These are phyloP conservation scores for Solanum acaule DNA, from an alignment of 257 asterid genomes.

Conservation along the genomic window DNA sequence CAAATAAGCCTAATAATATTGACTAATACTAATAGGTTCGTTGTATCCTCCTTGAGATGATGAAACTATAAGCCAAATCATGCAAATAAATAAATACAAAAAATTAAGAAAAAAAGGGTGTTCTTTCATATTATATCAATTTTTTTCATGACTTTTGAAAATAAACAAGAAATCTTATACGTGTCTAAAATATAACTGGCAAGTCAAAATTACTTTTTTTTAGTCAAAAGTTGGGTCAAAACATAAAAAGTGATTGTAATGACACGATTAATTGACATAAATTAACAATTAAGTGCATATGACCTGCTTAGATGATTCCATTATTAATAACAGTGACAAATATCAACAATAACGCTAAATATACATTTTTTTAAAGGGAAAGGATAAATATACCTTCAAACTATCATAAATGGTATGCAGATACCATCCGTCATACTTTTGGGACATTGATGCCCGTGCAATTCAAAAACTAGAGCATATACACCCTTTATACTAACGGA, in stretches of 20 bases:
- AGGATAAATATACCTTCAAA: fast-evolving
- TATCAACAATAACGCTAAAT: not conserved
- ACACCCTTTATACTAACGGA: no score
- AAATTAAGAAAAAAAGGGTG: not conserved
- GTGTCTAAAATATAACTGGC: not conserved
- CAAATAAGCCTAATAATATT: not conserved
- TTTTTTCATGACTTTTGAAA: not conserved
- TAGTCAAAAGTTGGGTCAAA: no score
- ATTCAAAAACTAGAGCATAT: not conserved
- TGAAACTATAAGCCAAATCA: not conserved
- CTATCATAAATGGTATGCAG: fast-evolving
- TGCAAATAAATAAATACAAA: not conserved
- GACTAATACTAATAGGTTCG: not conserved
- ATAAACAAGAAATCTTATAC: no score
- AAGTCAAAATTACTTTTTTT: not conserved
- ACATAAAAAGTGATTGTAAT: not conserved
- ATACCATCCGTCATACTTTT: fast-evolving
- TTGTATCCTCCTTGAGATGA: not conserved
- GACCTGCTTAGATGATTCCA: not conserved
- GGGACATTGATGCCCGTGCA: fast-evolving
- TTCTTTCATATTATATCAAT: no score
- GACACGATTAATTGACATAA: not conserved
- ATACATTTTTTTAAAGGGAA: fast-evolving
- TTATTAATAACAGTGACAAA: not conserved
- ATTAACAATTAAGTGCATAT: not conserved